These are phyloP conservation scores for Cryptococcus floricola DNA, from an alignment of 1,284 basidiomycete species.

Conservation along the genomic window DNA sequence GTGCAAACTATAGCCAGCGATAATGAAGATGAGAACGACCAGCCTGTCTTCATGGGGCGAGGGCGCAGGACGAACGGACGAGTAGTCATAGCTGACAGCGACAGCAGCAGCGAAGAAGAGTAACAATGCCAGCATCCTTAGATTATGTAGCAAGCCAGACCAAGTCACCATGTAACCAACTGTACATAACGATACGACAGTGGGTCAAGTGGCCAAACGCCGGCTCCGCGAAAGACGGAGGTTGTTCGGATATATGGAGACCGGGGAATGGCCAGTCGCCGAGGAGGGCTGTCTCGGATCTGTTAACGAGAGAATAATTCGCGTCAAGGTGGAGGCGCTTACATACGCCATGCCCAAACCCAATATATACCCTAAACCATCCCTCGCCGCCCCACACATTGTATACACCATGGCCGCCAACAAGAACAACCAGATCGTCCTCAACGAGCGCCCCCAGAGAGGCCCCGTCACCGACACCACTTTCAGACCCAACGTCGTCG, in stretches of 20 bases:
- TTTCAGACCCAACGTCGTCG: slow-evolving; percentile 59
- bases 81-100: too few species aligned
- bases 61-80: not conserved
- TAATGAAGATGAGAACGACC: slow-evolving; percentile 1
- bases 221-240: too few species aligned
- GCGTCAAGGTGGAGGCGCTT: not conserved
- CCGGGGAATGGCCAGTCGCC: too few species aligned
- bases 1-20: slow-evolving; percentile 1
- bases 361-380: not conserved
- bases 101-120: too few species aligned
- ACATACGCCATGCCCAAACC: not conserved
- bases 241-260: too few species aligned
- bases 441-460: slow-evolving; percentile 63
- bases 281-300: too few species aligned
- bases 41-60: slow-evolving; percentile 3
- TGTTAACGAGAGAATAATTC: not conserved
- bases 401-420: slow-evolving; percentile 1
- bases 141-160: too few species aligned
- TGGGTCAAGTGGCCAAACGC: too few species aligned
- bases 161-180: too few species aligned
- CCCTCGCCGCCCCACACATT: not conserved
- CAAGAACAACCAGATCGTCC: slow-evolving; percentile 61
- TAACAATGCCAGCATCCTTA: too few species aligned
- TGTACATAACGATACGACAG: too few species aligned
- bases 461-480: slow-evolving; percentile 64